Evolutionary conservation across 2,329 filamentous ascomycete genomes (phyloP), one percentile per base, ranked within the genome.

Genomic region (Cladophialophora carrionii): DNA sequence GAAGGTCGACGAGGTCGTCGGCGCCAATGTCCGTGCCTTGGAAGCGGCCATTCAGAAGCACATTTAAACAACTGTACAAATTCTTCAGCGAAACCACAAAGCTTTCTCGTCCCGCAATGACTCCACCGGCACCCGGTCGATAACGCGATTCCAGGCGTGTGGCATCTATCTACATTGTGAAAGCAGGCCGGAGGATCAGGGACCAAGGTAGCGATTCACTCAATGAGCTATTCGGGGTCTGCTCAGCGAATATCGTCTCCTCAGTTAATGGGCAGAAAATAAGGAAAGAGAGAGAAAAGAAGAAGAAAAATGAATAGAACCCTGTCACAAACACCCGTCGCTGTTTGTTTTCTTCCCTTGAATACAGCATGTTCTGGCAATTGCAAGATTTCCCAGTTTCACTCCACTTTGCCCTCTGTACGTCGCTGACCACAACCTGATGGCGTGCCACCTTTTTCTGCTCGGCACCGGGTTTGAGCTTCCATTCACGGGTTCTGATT

Each of bases 11-110:
- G 88, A 91, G 79, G 80, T 96, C 64, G 86, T 95, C 31, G 93
- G 93, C 68, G 92, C 92, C 73, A 92, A 92, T 80, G 88, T 88
- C n/a, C 77, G 78, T 56, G 87, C 84, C n/a, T 80, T 96, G 65
- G 57, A 65, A 31, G 51, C 59, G 12, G 63, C 63, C 22, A 66
- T 70, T 29, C 22, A 59, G 26, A 55, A 58, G 46, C 54, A 68
- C 46, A 51, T 68, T 63, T 70, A 64, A 59, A 60, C 46, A 56
- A 32, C 48, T 26, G 9, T 51, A 29, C 48, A 26, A 51, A 14
- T 26, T 3, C 48, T 5, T 14, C 1, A 7, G 8, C 24, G 8
- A 10, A 26, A 51, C 26, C 48, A 17, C 48, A 12, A 12, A 14
- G 22, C 20, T 17, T 26, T 20, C 9, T 26, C 48, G 10, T 9